Evolutionary conservation across 2,329 filamentous ascomycete species (phyloP), one percentile per base, ranked within the genome.

Genomic region (Alternaria triticina): DNA sequence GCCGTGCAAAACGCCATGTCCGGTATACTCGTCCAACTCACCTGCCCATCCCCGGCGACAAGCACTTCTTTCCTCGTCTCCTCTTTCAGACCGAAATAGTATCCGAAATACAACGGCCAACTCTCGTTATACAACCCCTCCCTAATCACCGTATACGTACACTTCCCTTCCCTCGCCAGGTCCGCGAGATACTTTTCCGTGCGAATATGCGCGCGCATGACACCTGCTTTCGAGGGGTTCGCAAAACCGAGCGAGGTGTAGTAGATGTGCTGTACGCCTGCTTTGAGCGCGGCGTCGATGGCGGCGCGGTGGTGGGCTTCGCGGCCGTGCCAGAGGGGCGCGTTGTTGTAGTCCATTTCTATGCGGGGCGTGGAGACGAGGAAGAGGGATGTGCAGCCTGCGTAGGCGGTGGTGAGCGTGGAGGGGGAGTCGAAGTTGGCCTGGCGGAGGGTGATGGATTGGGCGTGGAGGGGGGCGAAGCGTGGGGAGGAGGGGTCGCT

Each of bases 61-160:
- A 82, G 40, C 1, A 84, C 72, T 43, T 82, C 78, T 1, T 45
- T 71, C 54, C 82, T 68, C 1, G 68, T 67, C 43, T 84, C 82
- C 3, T 73, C 62, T 10, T 73, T 74, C 2, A 78, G 44, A 0
- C 65, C 65, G 12, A 77, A 77, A 51, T 80, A 84, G 57, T 84
- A 82, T 0, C 83, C 82, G 20, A 84, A 77, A 62, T 84, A 84
- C 20, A 84, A 66, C 7, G 82, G 83, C 83, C 83, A 85, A 57
- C 76, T 80, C 70, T 84, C 82, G 49, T 81, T 83, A 59, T 84
- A 83, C 59, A 84, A 56, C 0, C 83, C 83, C 61, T 84, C 81
- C 0, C 83, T 70, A 0, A 85, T 70, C 6, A 83, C 69, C 1
- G 82, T 83, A 6, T 74, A 77, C 0, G 65, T 51, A 1, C 72